Base-by-base conservation (phyloP, 2,329 filamentous ascomycete species). In the Paecilomyces variotii region DNA sequence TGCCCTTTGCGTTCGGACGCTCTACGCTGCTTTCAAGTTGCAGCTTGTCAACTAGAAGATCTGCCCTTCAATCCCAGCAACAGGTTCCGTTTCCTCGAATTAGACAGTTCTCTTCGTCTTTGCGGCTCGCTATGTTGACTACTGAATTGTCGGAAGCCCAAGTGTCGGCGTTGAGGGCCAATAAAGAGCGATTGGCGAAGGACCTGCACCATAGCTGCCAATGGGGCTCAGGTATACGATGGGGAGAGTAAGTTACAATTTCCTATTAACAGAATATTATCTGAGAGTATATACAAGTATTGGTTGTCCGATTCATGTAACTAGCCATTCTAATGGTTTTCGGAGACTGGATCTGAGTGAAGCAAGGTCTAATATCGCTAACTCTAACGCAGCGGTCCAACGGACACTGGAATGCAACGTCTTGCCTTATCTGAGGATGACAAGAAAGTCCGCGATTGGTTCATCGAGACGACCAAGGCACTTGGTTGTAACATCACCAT, bases 351-450 rank as follows among this genome's bases (percentile, higher is more conserved):
- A 32, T 10, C 30, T 32, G 30, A 32, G 30, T 1, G 30, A 10
- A 7, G 39, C n/a, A 7, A n/a, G 39, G n/a, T 45, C 39, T 34
- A 19, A 19, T 9, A 45, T 39, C 2, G 14, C n/a, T 24, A 3
- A 24, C 39, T 9, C 24, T 45, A 10, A 50, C 51, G 28, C 50
- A 75, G 73, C 61, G 67, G 64, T 6, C 62, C 68, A 34, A 88
- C 83, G 11, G 84, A 91, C 59, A 89, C 86, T 0, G 90, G 90
- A 59, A 93, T 93, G 89, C 82, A 84, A 27, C 85, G 90, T 1
- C 82, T 93, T 1, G 78, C 88, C 2, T 79, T 93, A 24, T 86
- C 86, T 1, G 84, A 91, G 64, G 78, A 84, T 1, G 90, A 93
- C 69, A 89, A 87, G 67, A 73, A 82, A 65, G 88, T 82, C 11